Evolutionary conservation across 345 rosid genomes (phyloP), one percentile per base, ranked within the genome.

Genomic region (Populus tremula): DNA sequence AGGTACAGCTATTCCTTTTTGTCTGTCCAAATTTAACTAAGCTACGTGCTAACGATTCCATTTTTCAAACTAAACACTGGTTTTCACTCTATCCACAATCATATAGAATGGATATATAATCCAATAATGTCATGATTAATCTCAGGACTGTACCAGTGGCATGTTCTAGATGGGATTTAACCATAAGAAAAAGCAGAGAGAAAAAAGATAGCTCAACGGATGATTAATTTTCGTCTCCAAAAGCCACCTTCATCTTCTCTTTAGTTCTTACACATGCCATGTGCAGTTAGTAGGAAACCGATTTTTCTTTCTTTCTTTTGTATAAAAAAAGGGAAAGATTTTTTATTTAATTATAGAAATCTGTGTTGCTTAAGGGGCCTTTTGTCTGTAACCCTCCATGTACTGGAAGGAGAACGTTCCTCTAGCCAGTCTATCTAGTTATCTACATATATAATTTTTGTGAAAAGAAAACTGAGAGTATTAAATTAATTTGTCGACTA

Each of bases 1-100:
- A 83, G 98, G 98, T 93, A 9, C 25, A 2, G 17, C 73, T 8
- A 0, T 12, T 13, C 8, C 8, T 4, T 41, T 41, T 17, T 8
- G 36, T 29, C 39, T 14, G 33, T 62, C 8, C n/a, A 20, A 53
- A 49, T 64, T 33, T 10, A 41, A 69, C 54, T 6, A 20, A n/a
- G 69, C 21, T 16, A 59, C 64, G 10, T 0, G 0, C 12, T 23
- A 4, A 43, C 13, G 47, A 21, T 43, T 39, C 27, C 72, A 14
- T 39, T 39, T 69, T 21, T 59, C 64, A 9, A 59, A n/a, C 29
- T 23, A 0, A 59, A 59, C 29, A 23, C 27, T 59, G 29, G 11
- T n/a, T n/a, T 59, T 23, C 23, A 11, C 29, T 56, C 63, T 9
- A 9, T 25, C 29, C 29, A 11, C 47, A 2, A 43, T 43, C 47